These are phyloP conservation scores for Stropharia rugosoannulata DNA, from an alignment of 768 basidiomycete genomes.

Conservation along the genomic window DNA sequence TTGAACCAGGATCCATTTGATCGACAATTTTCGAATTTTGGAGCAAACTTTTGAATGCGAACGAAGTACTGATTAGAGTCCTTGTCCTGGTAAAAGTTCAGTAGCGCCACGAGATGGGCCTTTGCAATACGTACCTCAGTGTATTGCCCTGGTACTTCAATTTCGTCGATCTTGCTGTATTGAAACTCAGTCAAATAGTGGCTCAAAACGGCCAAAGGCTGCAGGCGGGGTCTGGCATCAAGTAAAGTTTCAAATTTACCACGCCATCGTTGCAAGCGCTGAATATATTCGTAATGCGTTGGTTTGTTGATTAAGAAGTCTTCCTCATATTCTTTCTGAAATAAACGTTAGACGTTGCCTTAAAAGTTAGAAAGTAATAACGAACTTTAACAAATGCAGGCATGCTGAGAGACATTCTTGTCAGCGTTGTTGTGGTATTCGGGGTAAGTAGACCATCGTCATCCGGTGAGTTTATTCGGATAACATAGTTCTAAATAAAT, in stretches of 20 bases:
- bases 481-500: conserved; percentile 56
- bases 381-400: conserved; percentile 57
- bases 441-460: conserved; percentile 66
- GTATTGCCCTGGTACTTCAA: conserved; percentile 99
- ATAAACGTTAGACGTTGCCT: neutral
- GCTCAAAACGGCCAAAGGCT: conserved; percentile 82
- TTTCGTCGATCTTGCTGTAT: conserved; percentile 95
- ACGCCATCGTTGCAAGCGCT: conserved; percentile 88
- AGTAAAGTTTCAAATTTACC: conserved; percentile 85
- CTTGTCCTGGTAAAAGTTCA: conserved; percentile 65
- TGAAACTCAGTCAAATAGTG: conserved; percentile 98
- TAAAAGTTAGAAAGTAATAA: neutral
- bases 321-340: conserved; percentile 84
- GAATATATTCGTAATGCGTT: conserved; percentile 83
- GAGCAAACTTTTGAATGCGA: conserved; percentile 86
- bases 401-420: conserved; percentile 62
- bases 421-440: conserved; percentile 54
- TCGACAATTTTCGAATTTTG: conserved; percentile 88
- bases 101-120: neutral
- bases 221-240: conserved; percentile 79
- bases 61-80: conserved; percentile 91
- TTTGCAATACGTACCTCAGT: conserved; percentile 65
- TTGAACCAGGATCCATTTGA: conserved; percentile 86
- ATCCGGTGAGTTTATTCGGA: conserved; percentile 62
- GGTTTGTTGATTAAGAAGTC: conserved; percentile 84